These are phyloP conservation scores for Setaria viridis DNA, from an alignment of 202 grass and related monocot genomes.

Conservation along the genomic window DNA sequence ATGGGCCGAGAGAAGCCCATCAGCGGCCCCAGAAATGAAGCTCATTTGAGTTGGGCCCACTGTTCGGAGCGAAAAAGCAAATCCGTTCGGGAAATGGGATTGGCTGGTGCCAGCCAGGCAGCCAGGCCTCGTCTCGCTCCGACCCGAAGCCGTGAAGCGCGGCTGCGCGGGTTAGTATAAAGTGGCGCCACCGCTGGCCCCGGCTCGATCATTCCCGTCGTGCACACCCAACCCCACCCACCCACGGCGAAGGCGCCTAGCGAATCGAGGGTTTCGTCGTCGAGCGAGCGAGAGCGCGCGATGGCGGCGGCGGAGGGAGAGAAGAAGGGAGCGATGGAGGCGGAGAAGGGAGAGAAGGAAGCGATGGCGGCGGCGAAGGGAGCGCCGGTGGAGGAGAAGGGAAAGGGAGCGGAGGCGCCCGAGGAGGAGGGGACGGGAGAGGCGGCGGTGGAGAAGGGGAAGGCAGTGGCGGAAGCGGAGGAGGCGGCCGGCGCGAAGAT, in stretches of 20 bases:
- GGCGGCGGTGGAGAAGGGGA: neutral
- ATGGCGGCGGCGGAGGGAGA: neutral
- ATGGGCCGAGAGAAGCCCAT: neutral
- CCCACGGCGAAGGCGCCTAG: neutral
- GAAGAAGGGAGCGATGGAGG: neutral
- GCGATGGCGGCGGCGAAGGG: too few species aligned
- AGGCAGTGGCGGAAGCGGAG: neutral
- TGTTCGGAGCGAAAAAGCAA: neutral
- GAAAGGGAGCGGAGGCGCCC: too few species aligned
- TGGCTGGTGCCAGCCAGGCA: neutral
- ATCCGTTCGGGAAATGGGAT: neutral
- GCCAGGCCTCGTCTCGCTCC: neutral
- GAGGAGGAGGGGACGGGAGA: neutral
- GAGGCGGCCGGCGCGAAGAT: neutral
- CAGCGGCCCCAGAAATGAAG: too few species aligned
- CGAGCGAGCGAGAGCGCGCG: neutral
- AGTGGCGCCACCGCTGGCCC: neutral
- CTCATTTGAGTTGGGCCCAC: too few species aligned
- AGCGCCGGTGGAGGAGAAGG: neutral
- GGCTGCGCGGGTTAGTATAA: neutral
- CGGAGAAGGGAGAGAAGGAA: neutral
- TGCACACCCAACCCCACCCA: neutral
- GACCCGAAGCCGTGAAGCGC: neutral
- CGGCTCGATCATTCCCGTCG: neutral
- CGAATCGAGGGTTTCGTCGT: neutral